Percentiles rank a stretch among this genome's conserved stretches.
Conservation (phyloP, 768 basidiomycete species). For the Auricularia auricula-judae region DNA sequence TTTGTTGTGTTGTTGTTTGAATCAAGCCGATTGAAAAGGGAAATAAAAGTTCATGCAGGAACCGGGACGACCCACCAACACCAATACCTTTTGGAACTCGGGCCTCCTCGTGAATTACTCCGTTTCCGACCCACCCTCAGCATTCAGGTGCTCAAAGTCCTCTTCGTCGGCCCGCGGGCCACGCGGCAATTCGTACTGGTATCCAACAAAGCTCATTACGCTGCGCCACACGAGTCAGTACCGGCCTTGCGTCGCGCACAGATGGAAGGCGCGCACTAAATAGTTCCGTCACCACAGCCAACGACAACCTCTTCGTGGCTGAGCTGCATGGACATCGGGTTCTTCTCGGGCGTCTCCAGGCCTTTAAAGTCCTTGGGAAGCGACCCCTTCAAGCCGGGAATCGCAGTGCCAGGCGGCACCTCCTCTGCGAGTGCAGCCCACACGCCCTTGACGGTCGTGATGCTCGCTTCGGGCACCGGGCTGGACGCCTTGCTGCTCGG, state of each 20-base stretch:
- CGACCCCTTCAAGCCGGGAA: conserved; percentile 50
- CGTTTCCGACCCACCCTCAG: background rate
- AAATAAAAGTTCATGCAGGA: background rate
- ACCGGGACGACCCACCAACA: background rate
- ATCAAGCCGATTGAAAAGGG: background rate
- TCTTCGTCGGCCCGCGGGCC: background rate
- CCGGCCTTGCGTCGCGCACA: background rate
- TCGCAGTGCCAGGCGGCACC: conserved; percentile 21
- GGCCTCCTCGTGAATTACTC: background rate
- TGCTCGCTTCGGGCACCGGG: conserved; percentile 22
- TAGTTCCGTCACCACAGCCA: conserved; percentile 83
- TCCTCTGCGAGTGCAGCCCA: conserved; percentile 59
- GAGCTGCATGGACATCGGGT: conserved; percentile 89
- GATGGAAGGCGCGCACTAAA: conserved; percentile 53
- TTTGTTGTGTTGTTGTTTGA: background rate
- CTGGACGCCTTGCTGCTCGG: background rate
- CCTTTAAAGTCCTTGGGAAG: conserved; percentile 64
- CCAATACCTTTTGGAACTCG: background rate
- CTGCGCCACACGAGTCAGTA: background rate
- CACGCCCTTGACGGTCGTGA: conserved; percentile 59
- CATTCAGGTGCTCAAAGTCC: background rate
- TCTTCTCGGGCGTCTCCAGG: conserved; percentile 80
- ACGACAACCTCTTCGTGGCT: conserved; percentile 88
- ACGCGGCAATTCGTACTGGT: conserved; percentile 27
- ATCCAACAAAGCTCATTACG: conserved; percentile 36